Base-by-base conservation (phyloP, 2,329 filamentous ascomycete genomes). In the Neospermospora avenae region DNA sequence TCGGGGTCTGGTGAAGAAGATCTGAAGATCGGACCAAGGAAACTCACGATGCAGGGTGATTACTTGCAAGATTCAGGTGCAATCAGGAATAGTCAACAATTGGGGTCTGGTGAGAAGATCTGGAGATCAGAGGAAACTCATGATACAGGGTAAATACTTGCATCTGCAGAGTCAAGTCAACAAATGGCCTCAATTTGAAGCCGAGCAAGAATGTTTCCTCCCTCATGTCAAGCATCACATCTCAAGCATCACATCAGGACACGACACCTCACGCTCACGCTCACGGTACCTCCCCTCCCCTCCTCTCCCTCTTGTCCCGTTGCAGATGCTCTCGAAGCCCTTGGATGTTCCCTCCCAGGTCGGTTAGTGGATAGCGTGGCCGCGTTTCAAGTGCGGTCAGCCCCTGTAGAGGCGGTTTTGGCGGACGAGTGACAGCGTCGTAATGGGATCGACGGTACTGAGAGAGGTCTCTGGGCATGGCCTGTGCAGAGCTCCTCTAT, bases 321-420 rank as follows among this genome's bases (percentile, higher is more conserved):
- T 28, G 18, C 18, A 51, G 31, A 51, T 55, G 11, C 22, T 39
- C 28, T 22, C 16, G 11, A 11, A 3, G 34, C 10, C 18, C 46
- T 13, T 37, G 42, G 53, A 55, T 31, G 18, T 44, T 46, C 41
- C 35, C 37, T 42, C 51, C 37, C 35, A 54, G 37, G 51, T 35
- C 18, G 51, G 53, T 46, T 28, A 37, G 44, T 31, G 55, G 24
- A 4, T 48, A 57, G 44, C 44, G 45, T 42, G 55, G 46, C 25
- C 55, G 55, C 49, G 55, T 57, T 57, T 57, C 55, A 57, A 49
- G 55, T 51, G 44, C 55, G 44, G 18, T 25, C 44, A 57, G 24
- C 22, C 45, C 55, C 55, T 49, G 42, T 31, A 28, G 10, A 22
- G 8, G 14, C 25, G 44, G 14, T 20, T 34, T 20, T 41, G 35